Evolutionary conservation across 371 early-diverging fungal genomes (phyloP), one percentile per base, ranked within the genome.

Genomic region (Zychaea mexicana): DNA sequence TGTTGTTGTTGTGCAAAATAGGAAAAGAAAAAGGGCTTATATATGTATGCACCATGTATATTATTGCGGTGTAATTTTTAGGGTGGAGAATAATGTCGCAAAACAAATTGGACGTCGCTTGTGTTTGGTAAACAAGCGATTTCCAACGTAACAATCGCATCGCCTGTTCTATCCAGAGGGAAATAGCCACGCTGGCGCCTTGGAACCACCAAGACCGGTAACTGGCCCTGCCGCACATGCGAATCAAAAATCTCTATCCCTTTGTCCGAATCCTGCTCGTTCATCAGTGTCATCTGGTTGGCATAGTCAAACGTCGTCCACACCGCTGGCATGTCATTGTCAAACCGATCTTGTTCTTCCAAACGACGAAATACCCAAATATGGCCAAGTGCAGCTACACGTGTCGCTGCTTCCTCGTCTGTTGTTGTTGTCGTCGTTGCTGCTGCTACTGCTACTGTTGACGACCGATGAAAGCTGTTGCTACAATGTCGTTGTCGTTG

Each of bases 271-370:
- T 38, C 38, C 15, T 45, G 57, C 15, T 60, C 15, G 2, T 60
- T 13, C 26, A 60, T 67, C 15, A 77, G 62, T 17, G 39, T 22
- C 22, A 56, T 33, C 53, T 77, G 77, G 39, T 77, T 77, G 9
- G 56, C 65, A 32, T 55, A 68, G 55, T 77, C 77, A 66, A 77
- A 77, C 0, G 66, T 68, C 1, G 66, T 69, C 77, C 77, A 77
- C 4, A 69, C 69, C 21, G n/a, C 49, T 3, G 60, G 36, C 26
- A 6, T 38, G 15, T 36, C 53, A 2, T 38, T 52, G 4, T 42
- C 15, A n/a, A n/a, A n/a, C 15, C 4, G 17, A 0, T 42, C 42
- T 15, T 42, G 17, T 21, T 26, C 21, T 21, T 28, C 17, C 10
- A 8, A 42, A 42, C 15, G 57, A 22, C 73, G 63, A 64, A 77